Evolutionary conservation across 1,139 yeast species (phyloP).

Genomic region (Magnusiomyces clavatus): DNA sequence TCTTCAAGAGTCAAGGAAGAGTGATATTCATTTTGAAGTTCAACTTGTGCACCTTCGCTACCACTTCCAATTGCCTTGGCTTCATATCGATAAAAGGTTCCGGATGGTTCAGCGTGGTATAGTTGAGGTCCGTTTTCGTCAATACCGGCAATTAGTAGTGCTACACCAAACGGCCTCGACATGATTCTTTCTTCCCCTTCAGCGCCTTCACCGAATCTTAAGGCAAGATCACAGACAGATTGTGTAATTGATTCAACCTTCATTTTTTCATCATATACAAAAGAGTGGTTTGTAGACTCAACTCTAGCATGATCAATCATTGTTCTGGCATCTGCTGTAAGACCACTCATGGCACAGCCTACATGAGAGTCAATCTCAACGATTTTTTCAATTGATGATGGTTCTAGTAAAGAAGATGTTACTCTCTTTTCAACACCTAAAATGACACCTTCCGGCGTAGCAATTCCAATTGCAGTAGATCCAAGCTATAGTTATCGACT

Average conservation of each 20-base stretch:
- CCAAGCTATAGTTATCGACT: constrained; percentile 43
- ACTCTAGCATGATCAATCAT: constrained; percentile 99
- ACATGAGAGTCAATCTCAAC: constrained; percentile 90
- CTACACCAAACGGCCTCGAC: constrained; percentile 99
- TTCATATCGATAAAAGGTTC: constrained; percentile 93
- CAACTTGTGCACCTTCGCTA: constrained; percentile 98
- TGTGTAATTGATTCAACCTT: constrained; percentile 93
- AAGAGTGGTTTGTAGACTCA: constrained; percentile 73
- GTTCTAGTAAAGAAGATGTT: constrained; percentile 83
- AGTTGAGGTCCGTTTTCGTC: constrained; percentile 96
- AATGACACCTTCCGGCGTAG: constrained; percentile 94
- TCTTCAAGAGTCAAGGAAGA: constrained; percentile 87
- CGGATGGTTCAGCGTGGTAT: constrained; percentile 97
- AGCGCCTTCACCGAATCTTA: constrained; percentile 97
- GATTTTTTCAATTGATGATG: constrained; percentile 90
- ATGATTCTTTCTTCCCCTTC: constrained; percentile 93
- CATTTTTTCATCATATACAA: constrained; percentile 88
- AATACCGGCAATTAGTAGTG: constrained; percentile 87
- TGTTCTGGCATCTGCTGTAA: constrained; percentile 97
- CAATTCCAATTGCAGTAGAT: constrained; percentile 95
- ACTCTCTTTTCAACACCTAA: constrained; percentile 97
- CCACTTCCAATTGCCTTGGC: constrained; percentile 99
- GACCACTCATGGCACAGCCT: constrained; percentile 98
- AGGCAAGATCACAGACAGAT: constrained; percentile 92
- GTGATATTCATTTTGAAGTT: constrained; percentile 93